A percentile compares a stretch with the other conserved stretches of the same genome.
phyloP scores from a whole-genome alignment of 2,329 filamentous ascomycete species.

The Lasiodiplodia sp. region DNA sequence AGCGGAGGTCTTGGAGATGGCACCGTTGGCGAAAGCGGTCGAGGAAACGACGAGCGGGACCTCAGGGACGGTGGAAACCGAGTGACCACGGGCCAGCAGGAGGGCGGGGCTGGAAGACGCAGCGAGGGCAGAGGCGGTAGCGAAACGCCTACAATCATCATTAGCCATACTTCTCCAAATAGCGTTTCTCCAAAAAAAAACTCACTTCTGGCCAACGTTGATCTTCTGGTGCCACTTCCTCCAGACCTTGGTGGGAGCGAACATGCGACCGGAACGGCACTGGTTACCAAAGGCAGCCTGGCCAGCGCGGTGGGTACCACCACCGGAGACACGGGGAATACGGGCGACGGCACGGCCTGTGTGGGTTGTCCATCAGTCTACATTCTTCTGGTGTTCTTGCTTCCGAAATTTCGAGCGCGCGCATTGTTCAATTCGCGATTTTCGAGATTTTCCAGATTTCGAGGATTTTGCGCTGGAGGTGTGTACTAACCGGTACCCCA shows the following conservation, averaged over 20 bases:
- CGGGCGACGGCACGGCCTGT: conserved; percentile 97
- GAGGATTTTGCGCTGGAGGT: conserved; percentile 36
- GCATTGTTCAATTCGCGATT: conserved; percentile 25
- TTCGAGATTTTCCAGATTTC: conserved; percentile 32
- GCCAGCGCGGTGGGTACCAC: conserved; percentile 99
- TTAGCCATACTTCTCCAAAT: conserved; percentile 33
- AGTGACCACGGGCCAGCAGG: conserved; percentile 96
- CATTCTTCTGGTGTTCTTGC: background rate
- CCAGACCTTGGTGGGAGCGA: conserved; percentile 99
- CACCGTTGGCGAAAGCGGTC: conserved; percentile 79
- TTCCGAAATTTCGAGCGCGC: conserved; percentile 7
- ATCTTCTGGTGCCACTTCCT: conserved; percentile 99
- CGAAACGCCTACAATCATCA: conserved; percentile 76
- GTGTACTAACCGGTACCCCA: conserved; percentile 93
- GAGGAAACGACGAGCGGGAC: conserved; percentile 97
- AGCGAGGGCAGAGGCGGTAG: conserved; percentile 95
- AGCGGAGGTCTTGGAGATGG: conserved; percentile 85
- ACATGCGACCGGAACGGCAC: conserved; percentile 99
- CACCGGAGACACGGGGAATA: conserved; percentile 99
- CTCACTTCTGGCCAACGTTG: conserved; percentile 96
- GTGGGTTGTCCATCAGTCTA: conserved; percentile 31
- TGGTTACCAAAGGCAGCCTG: conserved; percentile 99
- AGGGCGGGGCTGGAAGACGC: conserved; percentile 95
- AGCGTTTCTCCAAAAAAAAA: conserved; percentile 32
- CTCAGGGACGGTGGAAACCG: conserved; percentile 89